Conservation (phyloP, 164 flowering plant genomes). For the Santalum album region DNA sequence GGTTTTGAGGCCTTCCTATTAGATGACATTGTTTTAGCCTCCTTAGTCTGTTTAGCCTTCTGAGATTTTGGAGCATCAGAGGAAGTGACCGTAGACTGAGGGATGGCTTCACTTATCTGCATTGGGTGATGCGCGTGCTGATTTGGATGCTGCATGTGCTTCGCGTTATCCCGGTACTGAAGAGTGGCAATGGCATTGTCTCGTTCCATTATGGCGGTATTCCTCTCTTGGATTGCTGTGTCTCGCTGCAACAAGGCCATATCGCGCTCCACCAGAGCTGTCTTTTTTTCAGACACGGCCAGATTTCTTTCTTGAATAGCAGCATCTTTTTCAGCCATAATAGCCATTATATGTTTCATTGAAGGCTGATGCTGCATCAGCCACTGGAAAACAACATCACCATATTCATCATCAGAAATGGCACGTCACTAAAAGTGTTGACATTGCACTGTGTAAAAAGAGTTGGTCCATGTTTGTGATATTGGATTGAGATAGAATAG, state of each 20-base stretch:
- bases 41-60: slow-evolving; percentile 46
- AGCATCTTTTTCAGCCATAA: slow-evolving; percentile 70
- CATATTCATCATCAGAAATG: neutral
- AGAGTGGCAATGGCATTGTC: slow-evolving; percentile 67
- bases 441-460: too few species aligned
- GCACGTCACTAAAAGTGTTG: neutral
- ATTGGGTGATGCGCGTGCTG: slow-evolving; percentile 37
- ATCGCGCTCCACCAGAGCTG: slow-evolving; percentile 56
- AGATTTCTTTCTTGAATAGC: slow-evolving; percentile 61
- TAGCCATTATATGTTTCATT: slow-evolving; percentile 71
- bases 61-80: slow-evolving; percentile 33
- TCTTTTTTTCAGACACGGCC: slow-evolving; percentile 56
- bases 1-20: slow-evolving; percentile 34
- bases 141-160: slow-evolving; percentile 47
- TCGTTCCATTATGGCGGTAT: slow-evolving; percentile 50
- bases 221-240: slow-evolving; percentile 47
- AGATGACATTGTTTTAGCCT: slow-evolving; percentile 25
- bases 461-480: too few species aligned
- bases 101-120: slow-evolving; percentile 33
- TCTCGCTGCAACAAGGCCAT: slow-evolving; percentile 60
- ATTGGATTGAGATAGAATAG: neutral
- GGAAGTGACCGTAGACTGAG: slow-evolving; percentile 29
- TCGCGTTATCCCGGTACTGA: slow-evolving; percentile 54
- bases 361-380: slow-evolving; percentile 63
- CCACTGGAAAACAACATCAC: slow-evolving; percentile 34